Base-by-base conservation (phyloP, 768 basidiomycete genomes). In the Mycena galericulata region DNA sequence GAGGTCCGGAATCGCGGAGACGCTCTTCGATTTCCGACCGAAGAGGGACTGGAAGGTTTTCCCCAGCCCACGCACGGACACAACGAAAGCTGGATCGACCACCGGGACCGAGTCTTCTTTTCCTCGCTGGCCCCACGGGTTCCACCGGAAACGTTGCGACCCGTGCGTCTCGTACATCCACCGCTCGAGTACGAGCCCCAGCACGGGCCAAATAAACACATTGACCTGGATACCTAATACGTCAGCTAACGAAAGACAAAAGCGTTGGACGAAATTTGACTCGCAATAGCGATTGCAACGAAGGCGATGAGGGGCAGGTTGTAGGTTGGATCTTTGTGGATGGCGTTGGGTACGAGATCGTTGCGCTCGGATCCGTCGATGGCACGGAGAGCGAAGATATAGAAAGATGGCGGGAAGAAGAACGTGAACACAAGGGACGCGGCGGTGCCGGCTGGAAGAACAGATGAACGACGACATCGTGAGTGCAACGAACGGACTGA, bases 331-430 rank as follows among this genome's bases (percentile, higher is more conserved):
- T 92, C 91, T 1, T 82, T 80, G 40, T 85, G 79, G 26, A 90
- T 56, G 10, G 85, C 75, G 72, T 90, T 85, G 0, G 91, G 87
- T 2, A 86, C 77, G 38, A 86, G 77, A 60, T 84, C 80, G 54
- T 88, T 80, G 57, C 84, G 85, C 78, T 95, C 92, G 71, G 85
- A 93, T 14, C 90, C 91, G 59, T 87, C 84, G 1, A 94, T 85
- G 1, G 88, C 87, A 45, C 90, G 85, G 14, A 89, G 85, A 7
- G 87, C 88, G 72, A 93, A 93, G 22, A 92, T 83, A 69, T 91
- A 94, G 76, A 89, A 93, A 20, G 86, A 85, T 2, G 93, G 91
- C 0, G 93, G 93, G 73, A 93, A 93, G 20, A 93, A 72, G 54
- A 93, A 72, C 4, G 90, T 86, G 73, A 91, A 90, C 24, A 93